A percentile compares a stretch with the other conserved stretches of the same genome.
Conservation (phyloP, 345 rosid genomes). For the Cardamine occulta region DNA sequence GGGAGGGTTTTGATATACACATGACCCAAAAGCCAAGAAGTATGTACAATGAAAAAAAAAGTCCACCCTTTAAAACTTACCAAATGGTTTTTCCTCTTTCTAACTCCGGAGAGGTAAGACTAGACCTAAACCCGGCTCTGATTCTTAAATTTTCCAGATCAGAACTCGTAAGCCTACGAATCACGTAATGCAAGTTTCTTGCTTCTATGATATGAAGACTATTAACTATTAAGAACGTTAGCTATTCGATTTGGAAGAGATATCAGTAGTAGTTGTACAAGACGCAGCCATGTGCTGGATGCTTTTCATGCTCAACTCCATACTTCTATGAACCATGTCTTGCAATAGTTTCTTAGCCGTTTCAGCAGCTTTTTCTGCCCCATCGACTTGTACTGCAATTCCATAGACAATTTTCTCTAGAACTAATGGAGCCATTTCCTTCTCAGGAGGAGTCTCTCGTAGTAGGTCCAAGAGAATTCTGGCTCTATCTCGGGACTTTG, state of each 20-base stretch:
- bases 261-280: slow-evolving; percentile 44
- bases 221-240: not conserved
- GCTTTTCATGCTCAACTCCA: slow-evolving; percentile 60
- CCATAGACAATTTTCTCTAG: slow-evolving; percentile 66
- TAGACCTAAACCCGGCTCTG: slow-evolving; percentile 7
- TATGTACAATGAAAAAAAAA: not conserved
- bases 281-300: slow-evolving; percentile 51
- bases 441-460: slow-evolving; percentile 65
- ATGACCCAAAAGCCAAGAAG: slow-evolving; percentile 6
- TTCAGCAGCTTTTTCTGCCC: slow-evolving; percentile 68
- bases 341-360: slow-evolving; percentile 69
- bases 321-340: slow-evolving; percentile 78
- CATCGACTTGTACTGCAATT: slow-evolving; percentile 63
- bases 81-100: not conserved
- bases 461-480: slow-evolving; percentile 66
- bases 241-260: slow-evolving; percentile 33
- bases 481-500: slow-evolving; percentile 67
- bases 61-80: slow-evolving; percentile 6
- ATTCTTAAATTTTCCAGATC: slow-evolving; percentile 20
- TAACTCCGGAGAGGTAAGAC: not conserved
- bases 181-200: slow-evolving; percentile 19
- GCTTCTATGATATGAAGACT: slow-evolving; percentile 12
- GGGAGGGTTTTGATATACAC: slow-evolving; percentile 9
- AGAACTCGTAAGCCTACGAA: no score
- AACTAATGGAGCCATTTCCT: slow-evolving; percentile 57